Conservation (phyloP, 176 grass and related monocot genomes). For the Phyllostachys edulis region DNA sequence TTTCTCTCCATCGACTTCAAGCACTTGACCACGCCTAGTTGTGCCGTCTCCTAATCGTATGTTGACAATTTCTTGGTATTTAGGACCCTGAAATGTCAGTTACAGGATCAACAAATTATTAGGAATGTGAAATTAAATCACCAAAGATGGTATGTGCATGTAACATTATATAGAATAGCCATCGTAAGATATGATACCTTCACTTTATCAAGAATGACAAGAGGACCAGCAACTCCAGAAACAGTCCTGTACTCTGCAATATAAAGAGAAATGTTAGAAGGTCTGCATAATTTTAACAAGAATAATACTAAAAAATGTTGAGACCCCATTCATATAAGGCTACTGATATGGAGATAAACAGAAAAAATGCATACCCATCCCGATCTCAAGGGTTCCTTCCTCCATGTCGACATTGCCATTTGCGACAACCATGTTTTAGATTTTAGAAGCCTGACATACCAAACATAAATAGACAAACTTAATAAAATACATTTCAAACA, state of each 20-base stretch:
- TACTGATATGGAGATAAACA: background rate
- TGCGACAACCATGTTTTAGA: slow-evolving; percentile 52
- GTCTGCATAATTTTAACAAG: background rate
- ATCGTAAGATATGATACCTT: background rate
- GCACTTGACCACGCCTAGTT: slow-evolving; percentile 71
- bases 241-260: slow-evolving; percentile 73
- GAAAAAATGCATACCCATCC: slow-evolving; percentile 46
- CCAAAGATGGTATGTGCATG: background rate
- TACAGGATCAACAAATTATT: background rate
- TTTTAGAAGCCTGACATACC: slow-evolving; percentile 22
- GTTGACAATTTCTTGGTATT: slow-evolving; percentile 86
- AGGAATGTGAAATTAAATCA: background rate
- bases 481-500: background rate
- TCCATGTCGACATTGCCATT: slow-evolving; percentile 54
- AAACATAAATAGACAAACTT: background rate
- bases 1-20: slow-evolving; percentile 84
- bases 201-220: slow-evolving; percentile 83
- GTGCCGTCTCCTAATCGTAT: slow-evolving; percentile 73
- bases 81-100: slow-evolving; percentile 58
- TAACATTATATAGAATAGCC: background rate
- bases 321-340: background rate
- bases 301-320: background rate
- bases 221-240: slow-evolving; percentile 78
- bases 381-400: slow-evolving; percentile 69
- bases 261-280: slow-evolving; percentile 12